These are phyloP conservation scores for Penicillium sp. DNA, from an alignment of 2,329 filamentous ascomycete genomes.

Conservation along the genomic window DNA sequence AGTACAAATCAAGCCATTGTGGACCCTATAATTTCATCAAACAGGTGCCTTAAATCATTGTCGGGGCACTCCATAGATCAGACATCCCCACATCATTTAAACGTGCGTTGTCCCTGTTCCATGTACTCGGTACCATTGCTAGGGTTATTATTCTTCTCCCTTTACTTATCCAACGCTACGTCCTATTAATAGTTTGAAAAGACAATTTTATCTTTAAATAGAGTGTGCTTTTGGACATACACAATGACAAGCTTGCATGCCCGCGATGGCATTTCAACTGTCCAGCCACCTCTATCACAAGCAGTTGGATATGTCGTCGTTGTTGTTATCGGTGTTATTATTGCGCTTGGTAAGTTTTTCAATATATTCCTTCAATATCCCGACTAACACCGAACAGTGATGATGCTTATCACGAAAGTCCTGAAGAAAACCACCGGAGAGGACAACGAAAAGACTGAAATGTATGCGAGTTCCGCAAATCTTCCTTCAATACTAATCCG, in stretches of 20 bases:
- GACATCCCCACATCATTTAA: constrained; percentile 7
- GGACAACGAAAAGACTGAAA: constrained; percentile 54
- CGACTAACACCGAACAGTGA: constrained; percentile 30
- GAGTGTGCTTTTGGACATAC: not conserved
- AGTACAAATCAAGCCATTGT: constrained; percentile 19
- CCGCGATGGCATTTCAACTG: constrained; percentile 18
- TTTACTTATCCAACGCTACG: not conserved
- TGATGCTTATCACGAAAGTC: constrained; percentile 49
- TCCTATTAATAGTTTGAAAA: not conserved
- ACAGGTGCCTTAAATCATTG: not conserved
- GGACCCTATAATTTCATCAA: constrained; percentile 4
- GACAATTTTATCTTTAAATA: not conserved
- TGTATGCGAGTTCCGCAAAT: constrained; percentile 29
- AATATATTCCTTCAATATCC: not conserved
- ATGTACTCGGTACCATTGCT: not conserved
- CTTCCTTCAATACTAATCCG: not conserved
- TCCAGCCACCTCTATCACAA: constrained; percentile 37
- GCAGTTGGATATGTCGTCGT: constrained; percentile 46
- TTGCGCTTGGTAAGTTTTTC: constrained; percentile 36
- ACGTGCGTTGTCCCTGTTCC: constrained; percentile 2
- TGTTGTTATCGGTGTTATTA: constrained; percentile 41
- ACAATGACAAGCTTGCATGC: constrained; percentile 16
- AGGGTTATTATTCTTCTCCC: not conserved
- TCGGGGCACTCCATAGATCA: not conserved
- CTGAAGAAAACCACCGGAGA: constrained; percentile 52